Evolutionary conservation across 2,329 filamentous ascomycete species (phyloP).

Genomic region (Dactylellina haptotyla): DNA sequence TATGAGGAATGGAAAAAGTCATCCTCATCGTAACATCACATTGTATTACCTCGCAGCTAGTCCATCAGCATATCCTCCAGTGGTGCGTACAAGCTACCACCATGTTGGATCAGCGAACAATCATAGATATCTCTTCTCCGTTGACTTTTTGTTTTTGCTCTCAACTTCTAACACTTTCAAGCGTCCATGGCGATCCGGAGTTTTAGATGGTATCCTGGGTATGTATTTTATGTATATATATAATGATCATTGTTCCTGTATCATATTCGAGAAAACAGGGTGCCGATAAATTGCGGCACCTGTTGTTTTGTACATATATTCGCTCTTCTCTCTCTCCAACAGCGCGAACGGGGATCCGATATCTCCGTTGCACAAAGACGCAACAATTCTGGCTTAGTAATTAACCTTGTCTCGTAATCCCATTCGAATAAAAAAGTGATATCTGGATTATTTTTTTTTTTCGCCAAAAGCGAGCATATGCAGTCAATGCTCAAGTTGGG

Average conservation of each 20-base stretch:
- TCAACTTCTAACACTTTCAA: no score
- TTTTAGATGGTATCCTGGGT: no score
- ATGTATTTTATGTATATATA: no score
- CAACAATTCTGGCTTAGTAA: neutral
- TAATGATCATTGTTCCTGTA: neutral
- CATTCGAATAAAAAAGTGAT: neutral
- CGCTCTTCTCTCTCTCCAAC: neutral
- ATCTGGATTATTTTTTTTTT: neutral
- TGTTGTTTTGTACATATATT: neutral
- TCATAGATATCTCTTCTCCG: no score
- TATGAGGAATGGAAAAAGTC: constrained; percentile 41
- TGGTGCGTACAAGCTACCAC: no score
- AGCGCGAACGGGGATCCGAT: neutral
- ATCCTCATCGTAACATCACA: constrained; percentile 1
- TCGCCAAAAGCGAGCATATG: no score
- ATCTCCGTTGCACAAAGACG: neutral
- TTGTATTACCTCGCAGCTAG: no score
- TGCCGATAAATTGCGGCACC: neutral
- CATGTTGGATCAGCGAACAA: no score
- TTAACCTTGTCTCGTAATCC: neutral
- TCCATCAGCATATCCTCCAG: no score
- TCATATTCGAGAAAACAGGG: neutral
- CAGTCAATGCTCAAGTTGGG: neutral
- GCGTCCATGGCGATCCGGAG: no score
- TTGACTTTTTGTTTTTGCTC: no score